Conservation (phyloP, 805 yeast genomes). For the Candida peoriensis region DNA sequence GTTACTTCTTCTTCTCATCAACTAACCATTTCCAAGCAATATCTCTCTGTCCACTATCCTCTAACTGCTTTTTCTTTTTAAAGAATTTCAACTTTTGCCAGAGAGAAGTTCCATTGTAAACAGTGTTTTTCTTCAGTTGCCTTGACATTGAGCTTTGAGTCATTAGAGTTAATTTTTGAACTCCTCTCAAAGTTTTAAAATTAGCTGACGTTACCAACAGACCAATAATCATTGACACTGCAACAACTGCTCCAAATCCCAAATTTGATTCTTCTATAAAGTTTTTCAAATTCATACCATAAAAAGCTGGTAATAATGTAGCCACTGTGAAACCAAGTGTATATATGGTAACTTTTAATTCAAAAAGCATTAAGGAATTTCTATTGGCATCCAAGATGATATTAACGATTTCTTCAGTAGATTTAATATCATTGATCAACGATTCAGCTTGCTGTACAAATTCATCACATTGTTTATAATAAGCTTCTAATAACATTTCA, state of each 20-base stretch:
- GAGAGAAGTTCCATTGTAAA: slow-evolving; percentile 8
- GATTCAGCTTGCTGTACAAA: slow-evolving; percentile 88
- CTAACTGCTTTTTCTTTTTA: not conserved
- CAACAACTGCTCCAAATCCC: slow-evolving; percentile 60
- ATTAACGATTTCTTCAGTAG: slow-evolving; percentile 90
- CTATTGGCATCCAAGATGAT: slow-evolving; percentile 89
- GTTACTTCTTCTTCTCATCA: slow-evolving; percentile 36
- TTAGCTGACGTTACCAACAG: slow-evolving; percentile 48
- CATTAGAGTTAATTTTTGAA: slow-evolving; percentile 65
- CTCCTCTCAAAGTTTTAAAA: slow-evolving; percentile 51
- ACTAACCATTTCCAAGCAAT: slow-evolving; percentile 53
- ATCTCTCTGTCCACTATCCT: slow-evolving; percentile 33
- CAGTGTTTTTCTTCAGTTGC: slow-evolving; percentile 1
- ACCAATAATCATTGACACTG: slow-evolving; percentile 49
- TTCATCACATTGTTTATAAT: slow-evolving; percentile 89
- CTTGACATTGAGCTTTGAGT: slow-evolving; percentile 16
- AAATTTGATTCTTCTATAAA: slow-evolving; percentile 62
- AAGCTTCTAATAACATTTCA: slow-evolving; percentile 83
- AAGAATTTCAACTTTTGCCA: slow-evolving; percentile 17
- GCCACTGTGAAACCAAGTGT: slow-evolving; percentile 85
- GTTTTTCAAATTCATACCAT: slow-evolving; percentile 82
- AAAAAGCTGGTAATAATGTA: slow-evolving; percentile 79
- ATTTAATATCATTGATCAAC: slow-evolving; percentile 72
- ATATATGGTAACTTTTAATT: slow-evolving; percentile 75
- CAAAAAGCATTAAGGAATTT: slow-evolving; percentile 83